Percentiles rank a stretch among this genome's conserved stretches.
These are phyloP conservation scores for Candida anutae DNA, from an alignment of 1,139 yeast genomes.

Conservation along the genomic window DNA sequence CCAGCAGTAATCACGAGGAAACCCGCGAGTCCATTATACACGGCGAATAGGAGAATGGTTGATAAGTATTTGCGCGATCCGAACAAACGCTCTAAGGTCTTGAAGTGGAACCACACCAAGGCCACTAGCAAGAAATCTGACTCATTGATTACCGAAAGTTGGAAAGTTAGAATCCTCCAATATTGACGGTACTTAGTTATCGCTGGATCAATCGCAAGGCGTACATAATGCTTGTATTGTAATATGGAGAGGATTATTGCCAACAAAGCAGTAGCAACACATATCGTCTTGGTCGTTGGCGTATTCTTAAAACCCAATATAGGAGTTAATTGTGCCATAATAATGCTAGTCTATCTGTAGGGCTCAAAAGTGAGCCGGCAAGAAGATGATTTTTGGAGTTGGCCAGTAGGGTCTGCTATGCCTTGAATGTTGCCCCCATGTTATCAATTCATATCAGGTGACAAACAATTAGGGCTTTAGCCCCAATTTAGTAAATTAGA, in stretches of 20 bases:
- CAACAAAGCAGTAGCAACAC: conserved; percentile 30
- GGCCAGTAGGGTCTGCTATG: background rate
- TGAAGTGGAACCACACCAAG: conserved; percentile 49
- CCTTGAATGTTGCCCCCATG: background rate
- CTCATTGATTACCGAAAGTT: conserved; percentile 53
- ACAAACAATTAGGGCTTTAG: background rate
- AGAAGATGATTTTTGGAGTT: background rate
- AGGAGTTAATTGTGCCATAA: conserved; percentile 12
- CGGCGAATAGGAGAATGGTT: conserved; percentile 21
- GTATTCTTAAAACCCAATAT: conserved; percentile 54
- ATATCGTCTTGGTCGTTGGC: conserved; percentile 46
- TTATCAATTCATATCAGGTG: background rate
- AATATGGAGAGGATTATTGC: conserved; percentile 52
- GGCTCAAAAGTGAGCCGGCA: no score
- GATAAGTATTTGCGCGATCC: conserved; percentile 55
- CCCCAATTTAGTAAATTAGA: background rate
- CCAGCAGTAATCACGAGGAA: conserved; percentile 32
- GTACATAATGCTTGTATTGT: conserved; percentile 47
- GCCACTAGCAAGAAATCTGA: conserved; percentile 52
- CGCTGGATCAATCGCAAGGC: conserved; percentile 51
- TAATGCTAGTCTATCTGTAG: background rate
- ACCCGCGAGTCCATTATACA: conserved; percentile 28
- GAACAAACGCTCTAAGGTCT: conserved; percentile 56
- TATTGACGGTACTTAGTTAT: conserved; percentile 54
- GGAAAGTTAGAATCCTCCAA: conserved; percentile 58